A percentile compares a stretch with the other conserved stretches of the same genome.
phyloP scores from a whole-genome alignment of 805 yeast species.

The Maudiozyma bulderi region DNA sequence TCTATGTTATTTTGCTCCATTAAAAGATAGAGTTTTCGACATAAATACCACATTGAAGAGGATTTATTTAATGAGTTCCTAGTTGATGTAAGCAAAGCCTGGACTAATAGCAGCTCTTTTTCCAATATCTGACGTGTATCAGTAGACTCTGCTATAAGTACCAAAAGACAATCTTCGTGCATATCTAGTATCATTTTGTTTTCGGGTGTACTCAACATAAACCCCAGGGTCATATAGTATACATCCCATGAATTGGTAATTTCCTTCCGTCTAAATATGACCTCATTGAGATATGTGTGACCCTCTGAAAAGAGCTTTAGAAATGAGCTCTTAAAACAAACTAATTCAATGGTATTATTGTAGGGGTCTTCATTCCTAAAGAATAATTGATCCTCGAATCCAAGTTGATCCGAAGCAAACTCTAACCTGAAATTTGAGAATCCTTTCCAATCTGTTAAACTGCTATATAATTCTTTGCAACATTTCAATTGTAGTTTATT shows the following conservation, averaged over 20 bases:
- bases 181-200: conserved; percentile 27
- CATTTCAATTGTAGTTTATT: background rate
- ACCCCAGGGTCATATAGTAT: conserved; percentile 27
- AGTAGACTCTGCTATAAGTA: conserved; percentile 3
- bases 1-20: background rate
- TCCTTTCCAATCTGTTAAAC: conserved; percentile 3
- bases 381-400: conserved; percentile 3
- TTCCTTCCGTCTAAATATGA: background rate
- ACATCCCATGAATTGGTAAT: background rate
- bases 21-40: conserved; percentile 23
- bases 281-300: conserved; percentile 15
- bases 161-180: conserved; percentile 22
- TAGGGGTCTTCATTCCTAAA: conserved; percentile 10
- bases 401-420: conserved; percentile 14
- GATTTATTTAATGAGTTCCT: conserved; percentile 31
- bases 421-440: conserved; percentile 7
- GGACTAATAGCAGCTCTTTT: conserved; percentile 10
- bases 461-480: conserved; percentile 13
- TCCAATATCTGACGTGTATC: conserved; percentile 9
- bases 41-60: conserved; percentile 31
- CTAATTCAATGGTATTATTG: conserved; percentile 20
- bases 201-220: conserved; percentile 31
- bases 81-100: conserved; percentile 26
- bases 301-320: conserved; percentile 25
- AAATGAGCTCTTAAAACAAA: conserved; percentile 27